These are phyloP conservation scores for Fagus crenata DNA, from an alignment of 306 rosid genomes.

Conservation along the genomic window DNA sequence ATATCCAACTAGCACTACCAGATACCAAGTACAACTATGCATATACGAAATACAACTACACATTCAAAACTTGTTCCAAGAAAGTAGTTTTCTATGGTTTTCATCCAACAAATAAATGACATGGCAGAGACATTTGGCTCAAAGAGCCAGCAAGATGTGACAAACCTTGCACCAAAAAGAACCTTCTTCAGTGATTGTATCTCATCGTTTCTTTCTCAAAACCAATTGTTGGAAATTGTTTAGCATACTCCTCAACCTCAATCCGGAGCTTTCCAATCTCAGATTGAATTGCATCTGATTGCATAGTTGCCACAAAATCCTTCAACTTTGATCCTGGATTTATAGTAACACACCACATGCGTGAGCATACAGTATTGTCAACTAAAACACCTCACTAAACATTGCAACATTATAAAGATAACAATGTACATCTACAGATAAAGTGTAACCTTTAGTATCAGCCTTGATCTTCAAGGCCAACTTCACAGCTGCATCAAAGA, in stretches of 20 bases:
- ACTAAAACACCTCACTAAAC: conserved; percentile 5
- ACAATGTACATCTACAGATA: background rate
- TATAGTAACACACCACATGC: conserved; percentile 16
- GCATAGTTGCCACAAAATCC: conserved; percentile 75
- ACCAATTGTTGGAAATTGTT: conserved; percentile 81
- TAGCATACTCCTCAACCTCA: conserved; percentile 80
- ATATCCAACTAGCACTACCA: too few species aligned
- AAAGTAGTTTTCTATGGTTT: background rate
- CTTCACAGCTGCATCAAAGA: conserved; percentile 78
- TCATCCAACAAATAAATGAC: background rate
- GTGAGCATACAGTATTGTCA: conserved; percentile 12
- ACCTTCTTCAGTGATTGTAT: conserved; percentile 52
- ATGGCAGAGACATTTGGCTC: background rate
- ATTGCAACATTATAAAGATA: conserved; percentile 6
- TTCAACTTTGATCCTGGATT: conserved; percentile 79
- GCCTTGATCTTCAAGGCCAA: conserved; percentile 84
- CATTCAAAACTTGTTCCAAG: background rate
- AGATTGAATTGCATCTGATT: conserved; percentile 63
- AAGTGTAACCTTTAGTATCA: conserved; percentile 54
- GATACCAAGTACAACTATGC: too few species aligned
- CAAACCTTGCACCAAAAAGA: conserved; percentile 3
- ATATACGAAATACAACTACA: too few species aligned
- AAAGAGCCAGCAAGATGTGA: background rate
- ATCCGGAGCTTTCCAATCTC: conserved; percentile 61
- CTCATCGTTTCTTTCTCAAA: conserved; percentile 77